Conservation (phyloP, 305 asterid species). For the Rubia occidens region DNA sequence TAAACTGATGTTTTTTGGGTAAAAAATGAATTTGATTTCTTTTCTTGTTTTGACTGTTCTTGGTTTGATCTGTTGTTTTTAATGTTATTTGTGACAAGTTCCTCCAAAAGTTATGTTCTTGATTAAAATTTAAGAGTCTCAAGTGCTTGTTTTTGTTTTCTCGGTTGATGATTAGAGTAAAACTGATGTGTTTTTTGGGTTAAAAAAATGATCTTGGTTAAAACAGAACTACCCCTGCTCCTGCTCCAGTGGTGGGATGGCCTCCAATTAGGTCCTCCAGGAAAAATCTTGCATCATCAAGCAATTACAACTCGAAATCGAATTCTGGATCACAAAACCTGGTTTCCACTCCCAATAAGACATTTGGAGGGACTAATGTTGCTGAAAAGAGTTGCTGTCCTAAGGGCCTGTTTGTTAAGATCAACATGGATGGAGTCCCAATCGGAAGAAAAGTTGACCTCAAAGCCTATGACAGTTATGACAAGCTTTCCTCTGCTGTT, state of each 20-base stretch:
- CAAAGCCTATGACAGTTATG: constrained; percentile 54
- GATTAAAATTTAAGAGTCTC: background rate
- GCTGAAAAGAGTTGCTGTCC: constrained; percentile 26
- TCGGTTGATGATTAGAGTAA: background rate
- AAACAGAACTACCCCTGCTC: constrained; percentile 32
- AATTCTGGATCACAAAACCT: constrained; percentile 32
- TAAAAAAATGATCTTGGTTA: constrained; percentile 1
- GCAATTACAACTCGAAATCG: constrained; percentile 35
- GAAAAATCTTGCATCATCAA: constrained; percentile 40
- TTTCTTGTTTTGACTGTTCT: too few species aligned
- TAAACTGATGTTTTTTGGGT: too few species aligned
- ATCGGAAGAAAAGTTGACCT: constrained; percentile 90
- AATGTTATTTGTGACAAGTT: too few species aligned
- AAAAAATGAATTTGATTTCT: too few species aligned
- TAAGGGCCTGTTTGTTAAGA: constrained; percentile 63
- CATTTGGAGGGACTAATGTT: constrained; percentile 22
- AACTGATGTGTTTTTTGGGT: background rate
- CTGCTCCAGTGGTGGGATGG: constrained; percentile 87
- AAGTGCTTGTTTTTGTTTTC: background rate
- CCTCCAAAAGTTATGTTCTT: background rate
- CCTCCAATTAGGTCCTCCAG: constrained; percentile 79
- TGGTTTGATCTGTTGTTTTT: too few species aligned
- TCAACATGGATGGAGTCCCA: constrained; percentile 90
- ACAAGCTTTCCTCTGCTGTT: constrained; percentile 59
- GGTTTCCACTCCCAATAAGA: constrained; percentile 24